Evolutionary conservation across 2,329 filamentous ascomycete genomes (phyloP).

Genomic region (Helotiales sp.): DNA sequence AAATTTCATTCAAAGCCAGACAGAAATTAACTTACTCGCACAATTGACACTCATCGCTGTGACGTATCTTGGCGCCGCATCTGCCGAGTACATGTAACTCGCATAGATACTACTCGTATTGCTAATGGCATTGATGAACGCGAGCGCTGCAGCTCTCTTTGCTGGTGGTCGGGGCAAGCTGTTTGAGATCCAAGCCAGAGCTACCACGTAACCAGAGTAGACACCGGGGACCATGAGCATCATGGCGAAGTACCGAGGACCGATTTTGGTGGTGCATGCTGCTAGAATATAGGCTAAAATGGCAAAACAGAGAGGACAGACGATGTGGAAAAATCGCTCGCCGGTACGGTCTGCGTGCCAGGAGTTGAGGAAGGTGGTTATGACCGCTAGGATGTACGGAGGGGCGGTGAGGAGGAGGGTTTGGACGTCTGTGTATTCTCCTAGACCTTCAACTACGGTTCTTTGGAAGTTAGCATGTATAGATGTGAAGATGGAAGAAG

Average conservation of each 20-base stretch:
- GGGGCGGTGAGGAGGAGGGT: constrained; percentile 65
- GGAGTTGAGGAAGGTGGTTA: constrained; percentile 64
- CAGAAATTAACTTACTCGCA: too few relatives aligned
- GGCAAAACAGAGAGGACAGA: constrained; percentile 59
- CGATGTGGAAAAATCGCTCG: constrained; percentile 70
- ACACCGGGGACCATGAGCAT: constrained; percentile 69
- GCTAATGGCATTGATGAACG: constrained; percentile 72
- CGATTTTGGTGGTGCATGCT: constrained; percentile 59
- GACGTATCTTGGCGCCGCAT: constrained; percentile 31
- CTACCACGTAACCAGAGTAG: constrained; percentile 67
- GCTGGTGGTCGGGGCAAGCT: constrained; percentile 73
- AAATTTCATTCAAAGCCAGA: too few relatives aligned
- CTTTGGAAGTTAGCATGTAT: constrained; percentile 36
- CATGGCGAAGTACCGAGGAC: constrained; percentile 67
- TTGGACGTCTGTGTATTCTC: constrained; percentile 54
- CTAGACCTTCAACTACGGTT: constrained; percentile 67
- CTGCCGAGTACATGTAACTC: constrained; percentile 64
- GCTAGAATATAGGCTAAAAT: constrained; percentile 67
- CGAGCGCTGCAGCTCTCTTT: constrained; percentile 61
- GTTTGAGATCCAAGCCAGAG: constrained; percentile 73
- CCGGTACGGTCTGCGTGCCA: constrained; percentile 71
- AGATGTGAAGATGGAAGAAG: constrained; percentile 43
- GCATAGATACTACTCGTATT: constrained; percentile 72
- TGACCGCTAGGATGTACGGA: constrained; percentile 62
- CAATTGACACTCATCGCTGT: constrained; percentile 68